phyloP scores from a whole-genome alignment of 768 basidiomycete genomes.

The Lactarius evosmus region DNA sequence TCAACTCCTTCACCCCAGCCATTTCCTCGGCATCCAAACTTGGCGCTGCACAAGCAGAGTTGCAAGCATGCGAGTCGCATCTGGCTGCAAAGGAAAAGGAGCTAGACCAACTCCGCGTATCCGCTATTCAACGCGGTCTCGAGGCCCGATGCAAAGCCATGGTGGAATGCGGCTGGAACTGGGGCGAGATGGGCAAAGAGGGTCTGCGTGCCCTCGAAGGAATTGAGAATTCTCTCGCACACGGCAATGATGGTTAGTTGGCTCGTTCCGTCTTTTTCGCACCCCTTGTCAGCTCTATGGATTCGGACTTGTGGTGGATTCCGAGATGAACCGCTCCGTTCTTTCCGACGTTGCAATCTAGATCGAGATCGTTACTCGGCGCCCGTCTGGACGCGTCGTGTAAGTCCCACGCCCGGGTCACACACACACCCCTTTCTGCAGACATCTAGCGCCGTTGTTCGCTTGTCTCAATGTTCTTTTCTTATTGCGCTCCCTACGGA shows the following conservation, averaged over 20 bases:
- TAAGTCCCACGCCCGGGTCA: background rate
- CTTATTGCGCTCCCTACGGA: background rate
- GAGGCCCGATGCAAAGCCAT: constrained; percentile 60
- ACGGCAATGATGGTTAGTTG: constrained; percentile 35
- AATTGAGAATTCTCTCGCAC: constrained; percentile 25
- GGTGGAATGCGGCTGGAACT: constrained; percentile 63
- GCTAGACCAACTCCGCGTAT: constrained; percentile 49
- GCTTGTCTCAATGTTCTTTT: constrained; percentile 2
- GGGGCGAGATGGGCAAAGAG: constrained; percentile 65
- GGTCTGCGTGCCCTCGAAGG: constrained; percentile 47
- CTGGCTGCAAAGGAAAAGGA: constrained; percentile 67
- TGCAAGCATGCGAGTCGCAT: constrained; percentile 80
- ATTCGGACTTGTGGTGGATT: background rate
- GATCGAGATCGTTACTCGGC: constrained; percentile 8
- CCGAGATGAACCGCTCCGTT: background rate
- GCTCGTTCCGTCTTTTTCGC: background rate
- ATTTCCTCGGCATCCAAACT: constrained; percentile 43
- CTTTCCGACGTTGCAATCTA: background rate
- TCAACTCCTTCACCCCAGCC: constrained; percentile 24
- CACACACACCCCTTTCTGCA: constrained; percentile 3
- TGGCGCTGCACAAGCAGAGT: constrained; percentile 63
- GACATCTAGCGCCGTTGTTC: background rate
- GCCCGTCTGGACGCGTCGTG: constrained; percentile 10
- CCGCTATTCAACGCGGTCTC: constrained; percentile 61
- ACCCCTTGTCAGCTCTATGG: constrained; percentile 14